These are phyloP conservation scores for Hagleromyces aurorensis DNA, from an alignment of 805 yeast genomes.

Conservation along the genomic window DNA sequence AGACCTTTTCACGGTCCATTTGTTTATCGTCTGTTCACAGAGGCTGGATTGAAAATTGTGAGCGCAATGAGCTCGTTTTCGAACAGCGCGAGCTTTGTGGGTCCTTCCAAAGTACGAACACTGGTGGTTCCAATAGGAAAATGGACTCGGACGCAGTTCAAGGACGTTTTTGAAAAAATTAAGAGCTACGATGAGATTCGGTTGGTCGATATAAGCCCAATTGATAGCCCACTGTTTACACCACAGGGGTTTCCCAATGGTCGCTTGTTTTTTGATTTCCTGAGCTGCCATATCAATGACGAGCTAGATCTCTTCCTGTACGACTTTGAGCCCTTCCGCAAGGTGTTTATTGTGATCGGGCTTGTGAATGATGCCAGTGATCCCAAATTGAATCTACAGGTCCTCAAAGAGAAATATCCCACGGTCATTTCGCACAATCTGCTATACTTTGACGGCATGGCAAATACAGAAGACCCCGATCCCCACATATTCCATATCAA, in stretches of 20 bases:
- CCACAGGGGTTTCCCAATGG: conserved; percentile 87
- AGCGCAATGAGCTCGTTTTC: conserved; percentile 10
- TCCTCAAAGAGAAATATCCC: conserved; percentile 32
- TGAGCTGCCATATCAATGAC: conserved; percentile 34
- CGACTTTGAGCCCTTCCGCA: conserved; percentile 86
- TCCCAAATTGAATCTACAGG: conserved; percentile 25
- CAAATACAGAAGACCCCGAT: not conserved
- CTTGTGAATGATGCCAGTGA: conserved; percentile 28
- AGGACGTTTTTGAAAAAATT: conserved; percentile 37
- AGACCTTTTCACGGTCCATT: no score
- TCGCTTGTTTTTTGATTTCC: conserved; percentile 51
- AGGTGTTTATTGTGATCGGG: conserved; percentile 58
- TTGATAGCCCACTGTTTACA: conserved; percentile 51
- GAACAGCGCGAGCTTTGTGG: conserved; percentile 31
- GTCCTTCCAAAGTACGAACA: conserved; percentile 60
- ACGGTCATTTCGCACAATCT: conserved; percentile 28
- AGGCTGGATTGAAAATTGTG: no score
- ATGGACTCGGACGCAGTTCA: conserved; percentile 34
- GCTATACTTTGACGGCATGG: conserved; percentile 20
- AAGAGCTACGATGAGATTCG: conserved; percentile 53
- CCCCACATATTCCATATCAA: conserved; percentile 4
- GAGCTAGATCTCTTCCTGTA: conserved; percentile 59
- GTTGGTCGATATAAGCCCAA: conserved; percentile 67
- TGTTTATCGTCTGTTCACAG: no score
- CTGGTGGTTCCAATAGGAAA: conserved; percentile 61